These are phyloP conservation scores for Diaporthe citriasiana DNA, from an alignment of 2,329 filamentous ascomycete genomes.

Conservation along the genomic window DNA sequence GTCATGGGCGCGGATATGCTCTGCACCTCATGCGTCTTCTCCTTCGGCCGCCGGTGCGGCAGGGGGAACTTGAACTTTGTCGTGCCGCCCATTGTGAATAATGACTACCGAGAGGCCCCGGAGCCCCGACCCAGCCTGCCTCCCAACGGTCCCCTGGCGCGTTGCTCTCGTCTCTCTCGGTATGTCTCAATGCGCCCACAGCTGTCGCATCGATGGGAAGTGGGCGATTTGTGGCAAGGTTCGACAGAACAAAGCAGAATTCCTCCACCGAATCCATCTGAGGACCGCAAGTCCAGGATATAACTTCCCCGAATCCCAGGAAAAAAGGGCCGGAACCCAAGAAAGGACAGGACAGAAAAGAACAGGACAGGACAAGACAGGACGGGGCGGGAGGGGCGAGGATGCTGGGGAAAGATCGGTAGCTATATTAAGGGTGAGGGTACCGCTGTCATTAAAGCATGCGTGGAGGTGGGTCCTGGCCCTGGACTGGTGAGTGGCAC, in stretches of 20 bases:
- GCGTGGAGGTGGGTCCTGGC: conserved; percentile 41
- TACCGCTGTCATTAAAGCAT: conserved; percentile 43
- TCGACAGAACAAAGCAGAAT: conserved; percentile 14
- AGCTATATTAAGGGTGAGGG: conserved; percentile 41
- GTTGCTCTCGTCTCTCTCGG: conserved; percentile 12
- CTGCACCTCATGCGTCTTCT: conserved; percentile 47
- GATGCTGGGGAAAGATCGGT: conserved; percentile 30
- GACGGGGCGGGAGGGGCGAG: background rate
- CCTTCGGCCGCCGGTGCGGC: conserved; percentile 62
- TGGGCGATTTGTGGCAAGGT: background rate
- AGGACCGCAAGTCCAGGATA: conserved; percentile 30
- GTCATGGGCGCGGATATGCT: conserved; percentile 57
- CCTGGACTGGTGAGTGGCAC: conserved; percentile 35
- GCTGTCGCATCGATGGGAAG: background rate
- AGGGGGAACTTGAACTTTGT: conserved; percentile 64
- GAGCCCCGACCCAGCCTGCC: background rate
- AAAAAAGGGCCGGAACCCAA: conserved; percentile 1
- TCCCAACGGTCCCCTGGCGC: background rate
- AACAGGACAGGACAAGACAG: background rate
- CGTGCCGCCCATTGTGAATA: conserved; percentile 43
- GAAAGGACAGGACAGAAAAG: background rate
- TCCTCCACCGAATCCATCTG: conserved; percentile 40
- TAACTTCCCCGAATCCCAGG: conserved; percentile 20
- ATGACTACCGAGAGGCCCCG: background rate
- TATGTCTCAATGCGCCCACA: conserved; percentile 1